Conservation (phyloP, 805 yeast species). For the Candida ovalis region DNA sequence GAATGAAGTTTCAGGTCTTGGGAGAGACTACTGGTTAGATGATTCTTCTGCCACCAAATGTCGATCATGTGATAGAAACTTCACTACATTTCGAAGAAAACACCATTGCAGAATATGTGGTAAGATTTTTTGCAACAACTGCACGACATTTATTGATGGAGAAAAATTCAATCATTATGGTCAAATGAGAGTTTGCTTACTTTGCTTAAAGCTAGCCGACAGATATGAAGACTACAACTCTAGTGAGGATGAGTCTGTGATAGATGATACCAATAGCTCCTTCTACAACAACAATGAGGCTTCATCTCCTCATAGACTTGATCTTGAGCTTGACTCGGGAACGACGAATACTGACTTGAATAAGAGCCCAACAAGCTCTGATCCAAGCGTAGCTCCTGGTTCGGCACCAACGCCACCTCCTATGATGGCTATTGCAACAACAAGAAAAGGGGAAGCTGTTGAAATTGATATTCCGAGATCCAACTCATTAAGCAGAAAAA, state of each 20-base stretch:
- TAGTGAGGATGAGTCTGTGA: constrained; percentile 52
- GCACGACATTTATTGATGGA: constrained; percentile 72
- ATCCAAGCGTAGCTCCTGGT: constrained; percentile 6
- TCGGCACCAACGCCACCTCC: constrained; percentile 56
- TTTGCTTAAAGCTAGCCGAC: constrained; percentile 60
- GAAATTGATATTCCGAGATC: constrained; percentile 53
- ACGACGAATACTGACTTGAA: constrained; percentile 1
- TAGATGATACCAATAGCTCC: constrained; percentile 33
- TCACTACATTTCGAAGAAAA: constrained; percentile 81
- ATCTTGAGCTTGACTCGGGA: constrained; percentile 12
- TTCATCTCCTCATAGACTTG: constrained; percentile 14
- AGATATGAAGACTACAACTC: constrained; percentile 65
- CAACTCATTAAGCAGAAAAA: constrained; percentile 24
- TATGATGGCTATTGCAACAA: constrained; percentile 79
- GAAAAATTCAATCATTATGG: constrained; percentile 61
- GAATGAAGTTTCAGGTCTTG: constrained; percentile 40
- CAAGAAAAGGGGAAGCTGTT: constrained; percentile 72
- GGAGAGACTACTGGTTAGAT: constrained; percentile 91
- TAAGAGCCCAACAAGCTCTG: constrained; percentile 6
- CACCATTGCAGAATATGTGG: constrained; percentile 98
- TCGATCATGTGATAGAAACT: constrained; percentile 72
- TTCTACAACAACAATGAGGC: constrained; percentile 15
- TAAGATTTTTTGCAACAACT: constrained; percentile 83
- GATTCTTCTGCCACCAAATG: constrained; percentile 91
- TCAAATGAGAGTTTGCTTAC: constrained; percentile 70